These are phyloP conservation scores for Zygoascus bituminiphila DNA, from an alignment of 805 yeast genomes.

Conservation along the genomic window DNA sequence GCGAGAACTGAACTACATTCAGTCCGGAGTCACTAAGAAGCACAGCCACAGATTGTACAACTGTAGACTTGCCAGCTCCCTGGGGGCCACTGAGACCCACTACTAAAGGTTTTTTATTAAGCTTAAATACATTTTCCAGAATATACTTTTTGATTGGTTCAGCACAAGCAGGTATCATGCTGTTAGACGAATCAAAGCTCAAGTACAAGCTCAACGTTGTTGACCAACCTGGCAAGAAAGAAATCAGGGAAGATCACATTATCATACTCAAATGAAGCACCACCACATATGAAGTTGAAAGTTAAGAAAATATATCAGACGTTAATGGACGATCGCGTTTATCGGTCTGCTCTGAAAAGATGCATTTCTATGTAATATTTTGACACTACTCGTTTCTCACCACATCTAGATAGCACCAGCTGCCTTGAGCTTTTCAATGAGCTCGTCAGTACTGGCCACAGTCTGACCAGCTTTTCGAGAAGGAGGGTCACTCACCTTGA, in stretches of 20 bases:
- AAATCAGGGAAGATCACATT: too few relatives aligned
- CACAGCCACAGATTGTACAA: constrained; percentile 22
- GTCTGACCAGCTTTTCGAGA: constrained; percentile 72
- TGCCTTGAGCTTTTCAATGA: constrained; percentile 69
- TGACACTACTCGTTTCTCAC: neutral
- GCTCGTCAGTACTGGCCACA: constrained; percentile 75
- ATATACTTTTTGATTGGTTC: constrained; percentile 2
- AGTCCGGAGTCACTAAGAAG: constrained; percentile 27
- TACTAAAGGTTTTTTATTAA: constrained; percentile 12
- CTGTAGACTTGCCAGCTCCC: constrained; percentile 32
- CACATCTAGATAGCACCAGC: constrained; percentile 36
- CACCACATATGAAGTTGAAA: too few relatives aligned
- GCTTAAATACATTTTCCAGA: neutral
- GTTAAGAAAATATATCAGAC: too few relatives aligned
- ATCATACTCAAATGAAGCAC: too few relatives aligned
- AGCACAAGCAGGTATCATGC: constrained; percentile 1
- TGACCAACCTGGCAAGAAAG: too few relatives aligned
- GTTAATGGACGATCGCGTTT: too few relatives aligned
- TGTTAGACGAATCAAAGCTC: too few relatives aligned
- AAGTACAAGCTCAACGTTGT: too few relatives aligned
- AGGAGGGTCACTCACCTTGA: constrained; percentile 80
- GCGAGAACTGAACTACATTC: constrained; percentile 42
- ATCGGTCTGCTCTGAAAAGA: too few relatives aligned
- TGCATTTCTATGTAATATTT: neutral
- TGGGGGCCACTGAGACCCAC: constrained; percentile 31